Evolutionary conservation across 1,284 basidiomycete species (phyloP).

Genomic region (Ustilago shanxiensis): DNA sequence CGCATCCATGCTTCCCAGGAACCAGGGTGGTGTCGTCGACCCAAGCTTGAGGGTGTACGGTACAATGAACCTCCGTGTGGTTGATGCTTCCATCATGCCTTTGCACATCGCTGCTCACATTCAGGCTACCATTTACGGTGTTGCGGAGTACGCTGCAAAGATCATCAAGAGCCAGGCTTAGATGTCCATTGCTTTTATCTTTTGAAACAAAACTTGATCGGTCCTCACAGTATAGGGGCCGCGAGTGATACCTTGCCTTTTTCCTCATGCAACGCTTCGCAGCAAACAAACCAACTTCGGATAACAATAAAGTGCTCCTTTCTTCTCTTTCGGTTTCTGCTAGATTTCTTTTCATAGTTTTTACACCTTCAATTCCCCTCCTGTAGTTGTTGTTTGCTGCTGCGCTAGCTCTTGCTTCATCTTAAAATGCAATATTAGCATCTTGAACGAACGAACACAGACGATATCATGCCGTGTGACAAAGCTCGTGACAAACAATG

Average conservation of each 20-base stretch:
- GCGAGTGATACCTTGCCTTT: background rate
- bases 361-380: background rate
- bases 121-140: conserved; percentile 70
- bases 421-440: background rate
- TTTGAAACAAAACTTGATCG: background rate
- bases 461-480: too few relatives aligned
- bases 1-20: conserved; percentile 77
- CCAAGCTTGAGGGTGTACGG: conserved; percentile 77
- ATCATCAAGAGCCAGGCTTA: conserved; percentile 57
- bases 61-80: conserved; percentile 75
- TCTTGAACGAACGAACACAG: too few relatives aligned
- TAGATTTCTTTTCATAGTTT: conserved; percentile 3
- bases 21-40: conserved; percentile 78
- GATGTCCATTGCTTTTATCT: too few relatives aligned
- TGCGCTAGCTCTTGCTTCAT: background rate
- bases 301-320: background rate
- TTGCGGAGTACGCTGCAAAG: conserved; percentile 70
- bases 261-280: background rate
- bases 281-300: background rate
- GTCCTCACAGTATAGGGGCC: background rate
- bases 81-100: conserved; percentile 70
- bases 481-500: too few relatives aligned
- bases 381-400: background rate
- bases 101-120: conserved; percentile 74
- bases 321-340: conserved; percentile 2